Evolutionary conservation across 192 early-diverging fungal species (phyloP).

Genomic region (Rhizoclosmatium globosum): DNA sequence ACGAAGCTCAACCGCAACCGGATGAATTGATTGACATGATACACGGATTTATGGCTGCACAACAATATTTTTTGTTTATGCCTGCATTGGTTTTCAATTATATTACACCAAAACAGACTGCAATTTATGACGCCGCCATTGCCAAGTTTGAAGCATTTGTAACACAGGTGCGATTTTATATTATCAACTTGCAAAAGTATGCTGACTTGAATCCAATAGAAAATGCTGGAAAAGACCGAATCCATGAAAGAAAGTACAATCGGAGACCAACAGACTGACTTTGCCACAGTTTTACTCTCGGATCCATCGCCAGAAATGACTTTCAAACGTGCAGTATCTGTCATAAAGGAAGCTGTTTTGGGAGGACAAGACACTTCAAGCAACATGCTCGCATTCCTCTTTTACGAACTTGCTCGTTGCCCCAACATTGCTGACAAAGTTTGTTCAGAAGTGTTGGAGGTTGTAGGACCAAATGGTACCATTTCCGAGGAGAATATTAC

Average conservation of each 20-base stretch:
- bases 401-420: conserved; percentile 4
- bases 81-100: neutral
- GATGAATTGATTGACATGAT: neutral
- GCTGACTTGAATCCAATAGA: too few species aligned
- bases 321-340: neutral
- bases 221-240: too few species aligned
- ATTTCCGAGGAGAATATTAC: neutral
- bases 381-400: conserved; percentile 2
- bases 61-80: neutral
- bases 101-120: neutral
- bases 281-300: neutral
- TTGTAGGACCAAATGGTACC: neutral
- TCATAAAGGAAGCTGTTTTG: neutral
- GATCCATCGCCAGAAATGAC: neutral
- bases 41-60: neutral
- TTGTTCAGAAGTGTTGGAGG: neutral
- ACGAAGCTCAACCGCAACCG: neutral
- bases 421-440: neutral
- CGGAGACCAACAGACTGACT: neutral
- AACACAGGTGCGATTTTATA: neutral
- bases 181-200: neutral
- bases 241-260: neutral
- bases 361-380: conserved; percentile 9
- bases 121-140: neutral
- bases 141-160: neutral